Conservation (phyloP, 129 eudicot genomes). For the Saussurea involucrata region DNA sequence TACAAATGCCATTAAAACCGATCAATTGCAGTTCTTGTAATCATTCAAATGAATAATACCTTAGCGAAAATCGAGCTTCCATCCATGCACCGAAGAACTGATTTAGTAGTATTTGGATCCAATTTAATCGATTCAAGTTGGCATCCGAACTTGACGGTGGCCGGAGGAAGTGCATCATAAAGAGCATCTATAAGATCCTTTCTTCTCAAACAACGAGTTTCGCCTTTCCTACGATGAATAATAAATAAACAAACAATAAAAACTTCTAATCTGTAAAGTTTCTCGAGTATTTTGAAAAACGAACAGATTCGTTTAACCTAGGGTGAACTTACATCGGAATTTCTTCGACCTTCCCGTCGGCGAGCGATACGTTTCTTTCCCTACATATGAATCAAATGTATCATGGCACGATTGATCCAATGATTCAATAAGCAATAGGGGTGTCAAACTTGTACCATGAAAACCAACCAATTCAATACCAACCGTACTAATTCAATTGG, state of each 20-base stretch:
- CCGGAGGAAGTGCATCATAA: conserved; percentile 55
- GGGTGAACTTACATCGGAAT: conserved; percentile 29
- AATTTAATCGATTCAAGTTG: conserved; percentile 40
- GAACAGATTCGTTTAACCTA: not conserved
- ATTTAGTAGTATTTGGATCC: conserved; percentile 30
- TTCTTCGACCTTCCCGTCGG: conserved; percentile 17
- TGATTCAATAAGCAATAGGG: not conserved
- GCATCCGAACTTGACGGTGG: conserved; percentile 46
- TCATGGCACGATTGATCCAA: not conserved
- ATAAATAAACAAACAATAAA: not conserved
- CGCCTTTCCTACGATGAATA: conserved; percentile 35
- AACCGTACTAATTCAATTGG: no score
- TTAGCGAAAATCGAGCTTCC: conserved; percentile 52
- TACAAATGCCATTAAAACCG: not conserved
- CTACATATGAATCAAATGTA: conserved; percentile 22
- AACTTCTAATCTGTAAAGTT: not conserved
- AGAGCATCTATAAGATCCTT: conserved; percentile 54
- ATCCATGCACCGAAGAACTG: conserved; percentile 39
- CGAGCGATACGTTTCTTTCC: conserved; percentile 28
- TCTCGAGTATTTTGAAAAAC: no score
- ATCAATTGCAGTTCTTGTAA: not conserved
- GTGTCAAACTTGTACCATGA: no score
- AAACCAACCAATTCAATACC: no score
- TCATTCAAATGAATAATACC: conserved; percentile 30
- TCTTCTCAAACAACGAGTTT: conserved; percentile 54